These are phyloP conservation scores for Capillidium heterosporum DNA, from an alignment of 371 early-diverging fungal genomes.

Conservation along the genomic window DNA sequence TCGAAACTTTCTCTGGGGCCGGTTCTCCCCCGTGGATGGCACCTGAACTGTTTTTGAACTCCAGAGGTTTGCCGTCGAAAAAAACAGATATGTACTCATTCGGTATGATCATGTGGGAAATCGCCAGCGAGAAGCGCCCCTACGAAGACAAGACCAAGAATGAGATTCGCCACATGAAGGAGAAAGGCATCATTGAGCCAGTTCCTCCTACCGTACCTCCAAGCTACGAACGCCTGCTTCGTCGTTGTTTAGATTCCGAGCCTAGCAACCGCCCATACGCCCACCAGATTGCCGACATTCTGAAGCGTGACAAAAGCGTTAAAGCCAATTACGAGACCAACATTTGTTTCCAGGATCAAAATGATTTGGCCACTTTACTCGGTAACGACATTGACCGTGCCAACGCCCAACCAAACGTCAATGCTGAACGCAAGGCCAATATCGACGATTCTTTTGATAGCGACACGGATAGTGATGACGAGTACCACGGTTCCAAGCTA, in stretches of 20 bases:
- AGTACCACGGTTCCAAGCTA: slow-evolving; percentile 2
- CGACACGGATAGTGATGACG: slow-evolving; percentile 2
- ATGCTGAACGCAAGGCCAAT: background rate
- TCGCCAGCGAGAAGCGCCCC: slow-evolving; percentile 1
- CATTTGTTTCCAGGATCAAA: slow-evolving; percentile 4
- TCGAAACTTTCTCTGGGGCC: slow-evolving; percentile 4
- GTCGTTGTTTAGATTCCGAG: slow-evolving; percentile 2
- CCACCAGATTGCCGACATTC: background rate
- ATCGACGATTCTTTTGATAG: background rate
- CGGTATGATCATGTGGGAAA: slow-evolving; percentile 7
- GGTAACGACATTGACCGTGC: background rate
- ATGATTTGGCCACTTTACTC: slow-evolving; percentile 1
- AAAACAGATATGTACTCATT: slow-evolving; percentile 5
- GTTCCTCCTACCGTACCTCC: slow-evolving; percentile 5
- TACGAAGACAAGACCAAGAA: slow-evolving; percentile 1
- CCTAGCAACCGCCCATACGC: background rate
- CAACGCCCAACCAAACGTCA: background rate
- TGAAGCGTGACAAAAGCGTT: background rate
- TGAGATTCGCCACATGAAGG: slow-evolving; percentile 6
- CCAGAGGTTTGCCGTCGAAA: background rate
- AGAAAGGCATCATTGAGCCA: background rate
- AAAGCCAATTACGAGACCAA: slow-evolving; percentile 4
- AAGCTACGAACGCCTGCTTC: background rate
- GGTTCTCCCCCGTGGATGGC: slow-evolving; percentile 6
- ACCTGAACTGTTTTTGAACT: slow-evolving; percentile 3